Base-by-base conservation (phyloP, 2,329 filamentous ascomycete species). In the Penicillium sp. region DNA sequence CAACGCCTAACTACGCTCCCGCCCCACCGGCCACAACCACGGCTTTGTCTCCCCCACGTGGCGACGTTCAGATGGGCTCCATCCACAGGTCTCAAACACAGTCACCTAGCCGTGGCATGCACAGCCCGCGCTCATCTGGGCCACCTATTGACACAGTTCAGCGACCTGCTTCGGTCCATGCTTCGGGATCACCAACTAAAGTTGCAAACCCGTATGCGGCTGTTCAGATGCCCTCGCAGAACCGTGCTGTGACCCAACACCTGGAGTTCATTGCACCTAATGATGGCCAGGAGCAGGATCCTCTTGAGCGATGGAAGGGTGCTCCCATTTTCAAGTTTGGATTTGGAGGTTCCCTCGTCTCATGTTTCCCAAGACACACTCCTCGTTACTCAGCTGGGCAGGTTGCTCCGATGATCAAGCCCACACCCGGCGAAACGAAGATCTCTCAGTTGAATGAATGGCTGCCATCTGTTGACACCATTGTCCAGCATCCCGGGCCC, bases 301-400 rank as follows among this genome's bases (percentile, higher is more conserved):
- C 87, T 2, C 78, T 99, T 6, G 83, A 96, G 70, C 83, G 94
- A 61, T 99, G 94, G 94, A 92, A 89, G 75, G 95, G 95, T 3
- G 83, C 85, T 11, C 94, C 95, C 0, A 83, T 96, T 11, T 88
- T 97, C 66, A 84, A 84, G 1, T 99, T 95, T 88, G 92, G 91
- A 2, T 86, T 95, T 46, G 92, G 92, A 18, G 94, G 94, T 11
- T 84, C 85, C 1, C 78, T 97, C 10, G 81, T 95, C 2, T 92
- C 89, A 1, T 91, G 87, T 42, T 97, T 97, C 67, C 94, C 95
- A 0, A 92, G 90, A 70, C 89, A 93, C 61, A 85, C 94, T 32
- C 92, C 93, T 13, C 86, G 92, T 44, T 97, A 96, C 73, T 86
- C 87, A 24, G 86, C 90, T 60, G 89, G 86, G 47, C 85, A 88